Evolutionary conservation across 2,329 filamentous ascomycete genomes (phyloP), one percentile per base, ranked within the genome.

Genomic region (Monilinia fructicola): DNA sequence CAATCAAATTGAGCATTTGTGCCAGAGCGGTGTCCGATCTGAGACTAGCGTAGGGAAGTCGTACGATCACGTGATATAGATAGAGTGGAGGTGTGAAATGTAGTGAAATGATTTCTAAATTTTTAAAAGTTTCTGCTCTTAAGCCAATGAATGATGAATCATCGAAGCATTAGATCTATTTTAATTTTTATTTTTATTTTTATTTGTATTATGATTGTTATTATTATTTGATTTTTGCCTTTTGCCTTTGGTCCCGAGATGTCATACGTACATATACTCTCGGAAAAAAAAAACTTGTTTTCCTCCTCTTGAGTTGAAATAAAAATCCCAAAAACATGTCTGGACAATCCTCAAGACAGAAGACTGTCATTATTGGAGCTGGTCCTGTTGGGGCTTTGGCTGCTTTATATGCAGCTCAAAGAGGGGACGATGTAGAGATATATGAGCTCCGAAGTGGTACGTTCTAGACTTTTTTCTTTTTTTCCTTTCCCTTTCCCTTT

Each of bases 321-420:
- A n/a, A 35, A 4, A 21, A n/a, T n/a, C 7, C 38, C 35, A 28
- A 61, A 28, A 4, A 28, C 2, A 65, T 65, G 64, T 18, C 23
- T 44, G 26, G 38, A 60, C 21, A 53, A 60, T 60, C 46, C 26
- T 65, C 69, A 59, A 70, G 44, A 54, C 73, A 75, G 59, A 77
- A 76, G 78, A 87, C 90, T 65, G 84, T 96, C 26, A 85, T 99
- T 56, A 89, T 99, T 59, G 95, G 95, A 64, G 95, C 93, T 65
- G 95, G 95, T 1, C 95, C 95, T 0, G 95, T 99, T 10, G 95
- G 95, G 50, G 92, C 93, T 14, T 82, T 99, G 53, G 93, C 95
- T 31, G 95, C 93, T 54, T 81, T 99, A 7, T 99, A 98, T 81
- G 94, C 95, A 64, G 94, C 95, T 4, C 86, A 90, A 72, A 84